phyloP scores from a whole-genome alignment of 495 filamentous ascomycete genomes.

The Mytilinidion resinicola region DNA sequence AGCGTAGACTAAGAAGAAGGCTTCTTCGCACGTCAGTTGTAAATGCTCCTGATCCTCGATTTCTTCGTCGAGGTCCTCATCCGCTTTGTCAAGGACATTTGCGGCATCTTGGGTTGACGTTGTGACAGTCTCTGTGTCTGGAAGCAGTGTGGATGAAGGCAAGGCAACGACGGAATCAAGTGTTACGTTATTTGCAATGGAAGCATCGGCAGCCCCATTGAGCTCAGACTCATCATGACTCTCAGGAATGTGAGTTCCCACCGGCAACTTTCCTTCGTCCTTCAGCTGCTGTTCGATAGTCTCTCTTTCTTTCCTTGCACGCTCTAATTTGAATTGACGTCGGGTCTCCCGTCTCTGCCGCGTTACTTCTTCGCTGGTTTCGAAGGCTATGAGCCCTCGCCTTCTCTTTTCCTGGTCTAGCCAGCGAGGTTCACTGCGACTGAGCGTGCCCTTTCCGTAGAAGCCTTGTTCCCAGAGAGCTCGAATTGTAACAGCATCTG shows the following conservation, averaged over 20 bases:
- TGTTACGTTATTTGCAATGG: neutral
- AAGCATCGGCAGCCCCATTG: neutral
- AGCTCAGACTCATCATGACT: neutral
- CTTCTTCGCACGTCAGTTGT: slow-evolving; percentile 82
- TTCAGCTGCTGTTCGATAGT: slow-evolving; percentile 65
- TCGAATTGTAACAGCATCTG: slow-evolving; percentile 63
- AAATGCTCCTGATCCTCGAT: slow-evolving; percentile 81
- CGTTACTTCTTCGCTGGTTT: slow-evolving; percentile 75
- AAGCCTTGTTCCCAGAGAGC: slow-evolving; percentile 93
- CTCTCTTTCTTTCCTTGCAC: slow-evolving; percentile 77
- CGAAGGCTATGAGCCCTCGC: slow-evolving; percentile 53
- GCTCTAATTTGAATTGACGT: slow-evolving; percentile 75
- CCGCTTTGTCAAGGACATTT: neutral
- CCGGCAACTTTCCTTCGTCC: slow-evolving; percentile 48
- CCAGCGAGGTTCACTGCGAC: slow-evolving; percentile 92
- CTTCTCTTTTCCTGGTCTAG: slow-evolving; percentile 71
- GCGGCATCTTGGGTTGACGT: neutral
- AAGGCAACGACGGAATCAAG: neutral
- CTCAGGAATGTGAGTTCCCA: no score
- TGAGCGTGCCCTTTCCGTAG: slow-evolving; percentile 88
- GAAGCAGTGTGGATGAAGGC: no score
- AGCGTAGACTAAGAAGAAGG: slow-evolving; percentile 82
- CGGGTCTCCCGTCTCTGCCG: slow-evolving; percentile 69
- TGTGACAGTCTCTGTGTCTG: neutral
- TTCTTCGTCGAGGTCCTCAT: neutral